Conservation (phyloP, 495 filamentous ascomycete species). For the Annulohypoxylon maeteangense region DNA sequence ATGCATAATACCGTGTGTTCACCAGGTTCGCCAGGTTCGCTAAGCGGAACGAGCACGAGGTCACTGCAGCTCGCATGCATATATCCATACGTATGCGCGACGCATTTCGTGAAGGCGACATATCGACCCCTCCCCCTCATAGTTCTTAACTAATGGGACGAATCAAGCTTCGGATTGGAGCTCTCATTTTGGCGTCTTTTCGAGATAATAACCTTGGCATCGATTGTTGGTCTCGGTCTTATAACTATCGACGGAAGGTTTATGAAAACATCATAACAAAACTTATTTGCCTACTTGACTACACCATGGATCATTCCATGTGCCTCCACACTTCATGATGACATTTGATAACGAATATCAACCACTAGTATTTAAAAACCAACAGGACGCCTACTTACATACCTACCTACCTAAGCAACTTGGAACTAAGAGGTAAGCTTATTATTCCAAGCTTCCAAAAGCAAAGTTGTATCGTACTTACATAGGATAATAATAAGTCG, state of each 20-base stretch:
- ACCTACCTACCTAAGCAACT: background rate
- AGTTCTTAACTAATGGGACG: background rate
- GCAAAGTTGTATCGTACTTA: background rate
- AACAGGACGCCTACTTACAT: background rate
- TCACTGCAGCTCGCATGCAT: constrained; percentile 42
- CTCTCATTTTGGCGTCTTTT: constrained; percentile 20
- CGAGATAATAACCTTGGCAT: no score
- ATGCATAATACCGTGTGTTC: constrained; percentile 10
- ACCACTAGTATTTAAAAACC: background rate
- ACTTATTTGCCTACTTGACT: background rate
- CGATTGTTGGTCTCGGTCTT: no score
- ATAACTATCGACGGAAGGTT: background rate
- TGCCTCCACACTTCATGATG: background rate
- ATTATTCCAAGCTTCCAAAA: background rate
- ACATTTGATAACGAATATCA: background rate
- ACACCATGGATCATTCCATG: background rate
- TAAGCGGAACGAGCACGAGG: constrained; percentile 41
- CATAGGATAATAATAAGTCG: no score
- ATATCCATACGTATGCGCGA: constrained; percentile 11
- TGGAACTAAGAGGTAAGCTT: background rate
- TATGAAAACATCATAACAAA: background rate
- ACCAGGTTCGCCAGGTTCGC: constrained; percentile 23
- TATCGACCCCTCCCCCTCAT: constrained; percentile 4
- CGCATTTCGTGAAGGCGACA: constrained; percentile 14
- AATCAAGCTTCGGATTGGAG: constrained; percentile 12